Conservation (phyloP, 164 flowering plant species). For the Annona squamosa region DNA sequence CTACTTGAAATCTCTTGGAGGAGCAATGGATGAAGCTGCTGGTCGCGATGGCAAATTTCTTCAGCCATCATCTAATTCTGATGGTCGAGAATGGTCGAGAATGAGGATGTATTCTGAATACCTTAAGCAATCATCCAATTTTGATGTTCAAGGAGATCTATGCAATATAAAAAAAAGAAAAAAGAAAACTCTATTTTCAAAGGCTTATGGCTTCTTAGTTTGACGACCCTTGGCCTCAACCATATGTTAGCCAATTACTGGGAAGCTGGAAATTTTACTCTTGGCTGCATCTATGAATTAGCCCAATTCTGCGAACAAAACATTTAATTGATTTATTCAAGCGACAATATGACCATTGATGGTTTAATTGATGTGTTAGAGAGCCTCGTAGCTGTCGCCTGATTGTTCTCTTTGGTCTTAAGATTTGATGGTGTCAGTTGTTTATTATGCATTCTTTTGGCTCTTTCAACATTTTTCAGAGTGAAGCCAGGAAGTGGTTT, state of each 20-base stretch:
- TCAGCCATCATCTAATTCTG: background rate
- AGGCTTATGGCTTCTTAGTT: too few species aligned
- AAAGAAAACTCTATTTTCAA: background rate
- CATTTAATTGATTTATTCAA: background rate
- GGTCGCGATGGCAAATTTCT: background rate
- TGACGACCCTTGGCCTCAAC: background rate
- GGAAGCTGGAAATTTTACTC: background rate
- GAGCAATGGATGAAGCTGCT: background rate
- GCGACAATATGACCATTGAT: background rate
- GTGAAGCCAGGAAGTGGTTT: conserved; percentile 70
- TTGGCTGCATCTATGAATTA: too few species aligned
- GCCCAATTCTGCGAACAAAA: too few species aligned
- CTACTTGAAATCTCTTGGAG: background rate
- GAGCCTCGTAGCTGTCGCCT: background rate
- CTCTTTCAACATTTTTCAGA: conserved; percentile 28
- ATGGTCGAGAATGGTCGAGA: background rate
- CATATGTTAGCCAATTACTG: background rate
- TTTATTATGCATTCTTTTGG: conserved; percentile 1
- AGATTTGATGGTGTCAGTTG: background rate
- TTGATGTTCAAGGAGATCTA: background rate
- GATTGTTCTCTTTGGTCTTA: background rate
- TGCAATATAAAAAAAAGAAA: too few species aligned
- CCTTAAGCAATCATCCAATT: background rate
- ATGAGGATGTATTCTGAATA: too few species aligned
- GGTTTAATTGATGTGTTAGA: background rate